Base-by-base conservation (phyloP, 2,329 filamentous ascomycete genomes). In the Penicillium vulpinum region DNA sequence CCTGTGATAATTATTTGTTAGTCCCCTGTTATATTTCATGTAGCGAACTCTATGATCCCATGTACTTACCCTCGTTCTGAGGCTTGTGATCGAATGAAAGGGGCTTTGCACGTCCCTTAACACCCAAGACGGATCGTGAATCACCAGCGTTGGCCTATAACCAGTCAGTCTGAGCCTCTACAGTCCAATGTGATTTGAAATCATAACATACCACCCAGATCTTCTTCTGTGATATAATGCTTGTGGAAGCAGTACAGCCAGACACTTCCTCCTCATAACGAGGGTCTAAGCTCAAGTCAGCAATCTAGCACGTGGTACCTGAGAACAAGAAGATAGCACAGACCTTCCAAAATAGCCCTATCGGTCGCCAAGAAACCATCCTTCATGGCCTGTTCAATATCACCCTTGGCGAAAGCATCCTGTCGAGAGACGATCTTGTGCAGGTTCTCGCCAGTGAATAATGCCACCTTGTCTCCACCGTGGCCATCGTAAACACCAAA, bases 11-110 rank as follows among this genome's bases (percentile, higher is more conserved):
- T 50, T 18, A 24, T 41, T 40, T 46, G 56, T 69, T 29, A 64
- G 57, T 26, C 43, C 51, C 26, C 51, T n/a, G 45, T 31, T 5
- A 2, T 10, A 15, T 21, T 16, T 13, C 4, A 15, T 18, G 24
- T 28, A 36, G 10, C 11, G 29, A 8, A 1, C 18, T 35, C 5
- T 35, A 46, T 35, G 18, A 33, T 33, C 7, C 5, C 4, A 36
- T 26, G 45, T 4, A 69, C 71, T 56, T 73, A 95, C 92, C 91
- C 84, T 99, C 94, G 67, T 97, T 97, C 76, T 97, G 92, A 40
- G 94, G 94, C 80, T 99, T 99, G 83, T 99, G 94, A 75, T 99
- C 94, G 73, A 96, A 96, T n/a, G 94, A 99, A 59, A 99, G 83
- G 51, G 94, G 94, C 81, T 97, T 99, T 66, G 94, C 94, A 69